Base-by-base conservation (phyloP, 129 eudicot species). In the Pseudognaphalium luteoalbum region DNA sequence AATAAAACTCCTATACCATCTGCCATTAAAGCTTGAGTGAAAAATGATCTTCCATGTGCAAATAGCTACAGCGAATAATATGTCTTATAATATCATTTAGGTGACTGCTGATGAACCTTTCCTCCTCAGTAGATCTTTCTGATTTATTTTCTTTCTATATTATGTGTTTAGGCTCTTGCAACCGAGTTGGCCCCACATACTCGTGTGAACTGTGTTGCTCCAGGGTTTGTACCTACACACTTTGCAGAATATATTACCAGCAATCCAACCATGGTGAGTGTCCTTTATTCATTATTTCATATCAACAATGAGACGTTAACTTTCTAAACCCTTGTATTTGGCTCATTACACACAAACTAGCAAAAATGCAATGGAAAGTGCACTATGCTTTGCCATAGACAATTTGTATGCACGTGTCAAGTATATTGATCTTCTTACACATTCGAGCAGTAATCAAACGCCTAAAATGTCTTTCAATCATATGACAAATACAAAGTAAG, bases 181-280 rank as follows among this genome's bases (percentile, higher is more conserved):
- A 81, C 89, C 30, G 97, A 94, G 87, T 83, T 91, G 91, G 88
- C 90, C 30, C 97, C 97, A 56, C 80, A 85, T 68, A 91, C 94
- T 9, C 99, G 97, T 56, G 99, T 94, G 19, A 94, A 94, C 76
- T 91, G 99, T 54, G 83, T 94, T 62, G 97, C 96, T 6, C 99
- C 99, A 71, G 97, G 99, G 39, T 81, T 89, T 85, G 96, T 94
- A 19, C 97, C 97, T 4, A 94, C 99, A 63, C 88, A 81, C 80
- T 94, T 91, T 76, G 94, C 99, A 2, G 81, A 78, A 7, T 83
- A 74, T 60, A 81, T 94, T 52, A 89, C 90, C 44, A 73, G 14
- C 60, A 79, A 81, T 41, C 70, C 68, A 5, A 20, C 58, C 1
- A 73, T 83, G 73, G 99, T 94, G 86, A 87, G 93, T 64, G 42